phyloP scores from a whole-genome alignment of 2,329 filamentous ascomycete genomes.

The Periconia macrospinosa region DNA sequence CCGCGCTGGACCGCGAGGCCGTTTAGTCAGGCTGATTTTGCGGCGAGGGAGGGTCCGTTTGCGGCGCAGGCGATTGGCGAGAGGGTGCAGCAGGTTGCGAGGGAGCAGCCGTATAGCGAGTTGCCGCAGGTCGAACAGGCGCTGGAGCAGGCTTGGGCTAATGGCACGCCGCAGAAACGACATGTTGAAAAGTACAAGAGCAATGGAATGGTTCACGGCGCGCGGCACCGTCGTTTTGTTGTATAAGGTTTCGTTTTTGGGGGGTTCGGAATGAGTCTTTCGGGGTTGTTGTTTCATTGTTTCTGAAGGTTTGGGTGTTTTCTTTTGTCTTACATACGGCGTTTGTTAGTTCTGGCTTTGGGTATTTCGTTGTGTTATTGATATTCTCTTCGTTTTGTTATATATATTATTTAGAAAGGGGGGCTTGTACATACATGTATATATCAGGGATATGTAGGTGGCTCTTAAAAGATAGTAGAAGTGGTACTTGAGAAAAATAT shows the following conservation, averaged over 20 bases:
- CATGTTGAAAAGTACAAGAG: background rate
- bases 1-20: conserved; percentile 20
- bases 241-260: background rate
- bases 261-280: too few species aligned
- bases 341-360: background rate
- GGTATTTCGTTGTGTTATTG: too few species aligned
- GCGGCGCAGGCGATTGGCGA: conserved; percentile 12
- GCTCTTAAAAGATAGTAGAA: too few species aligned
- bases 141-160: conserved; percentile 16
- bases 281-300: too few species aligned
- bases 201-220: conserved; percentile 3
- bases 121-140: conserved; percentile 20
- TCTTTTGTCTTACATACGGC: background rate
- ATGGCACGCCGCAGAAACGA: conserved; percentile 9
- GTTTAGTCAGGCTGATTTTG: conserved; percentile 15
- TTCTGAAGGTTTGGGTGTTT: too few species aligned
- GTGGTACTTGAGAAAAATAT: too few species aligned
- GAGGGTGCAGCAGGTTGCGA: conserved; percentile 15
- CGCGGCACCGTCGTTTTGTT: conserved; percentile 7
- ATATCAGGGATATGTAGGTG: too few species aligned
- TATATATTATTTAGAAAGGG: too few species aligned
- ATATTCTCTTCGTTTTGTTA: too few species aligned
- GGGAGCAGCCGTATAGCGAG: conserved; percentile 27
- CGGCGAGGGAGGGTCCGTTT: conserved; percentile 16
- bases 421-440: too few species aligned